These are phyloP conservation scores for Xylariaceae sp. DNA, from an alignment of 2,329 filamentous ascomycete genomes.

Conservation along the genomic window DNA sequence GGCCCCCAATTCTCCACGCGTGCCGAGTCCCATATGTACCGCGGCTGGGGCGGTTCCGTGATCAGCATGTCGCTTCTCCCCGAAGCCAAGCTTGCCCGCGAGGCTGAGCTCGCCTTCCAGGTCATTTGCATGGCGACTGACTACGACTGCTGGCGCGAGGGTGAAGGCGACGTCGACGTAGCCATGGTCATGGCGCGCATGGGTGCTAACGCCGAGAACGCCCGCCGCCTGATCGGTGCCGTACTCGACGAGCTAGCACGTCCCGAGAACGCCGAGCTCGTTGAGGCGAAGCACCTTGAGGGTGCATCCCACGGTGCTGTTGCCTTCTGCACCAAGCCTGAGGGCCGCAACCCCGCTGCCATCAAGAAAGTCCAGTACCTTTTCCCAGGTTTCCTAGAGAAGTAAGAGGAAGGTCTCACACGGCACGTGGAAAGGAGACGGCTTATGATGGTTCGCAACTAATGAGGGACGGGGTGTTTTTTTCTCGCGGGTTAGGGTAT, in stretches of 20 bases:
- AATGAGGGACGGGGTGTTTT: too few relatives aligned
- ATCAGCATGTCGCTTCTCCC: constrained; percentile 98
- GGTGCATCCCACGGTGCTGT: constrained; percentile 72
- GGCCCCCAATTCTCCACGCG: constrained; percentile 97
- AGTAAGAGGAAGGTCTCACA: not conserved
- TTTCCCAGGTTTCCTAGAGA: constrained; percentile 69
- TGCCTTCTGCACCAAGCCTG: constrained; percentile 73
- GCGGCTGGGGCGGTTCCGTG: constrained; percentile 83
- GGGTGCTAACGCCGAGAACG: constrained; percentile 87
- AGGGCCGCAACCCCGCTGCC: constrained; percentile 66
- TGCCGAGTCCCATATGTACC: constrained; percentile 93
- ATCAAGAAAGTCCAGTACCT: constrained; percentile 77
- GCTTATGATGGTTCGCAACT: too few relatives aligned
- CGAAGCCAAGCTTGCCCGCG: constrained; percentile 90
- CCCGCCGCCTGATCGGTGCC: constrained; percentile 74
- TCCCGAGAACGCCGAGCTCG: constrained; percentile 63
- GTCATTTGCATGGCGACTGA: constrained; percentile 99
- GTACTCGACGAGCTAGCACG: constrained; percentile 82
- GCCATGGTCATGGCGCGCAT: constrained; percentile 97
- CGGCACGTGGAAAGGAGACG: too few relatives aligned
- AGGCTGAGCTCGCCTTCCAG: constrained; percentile 94
- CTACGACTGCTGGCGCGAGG: constrained; percentile 97
- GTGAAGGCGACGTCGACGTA: constrained; percentile 64
- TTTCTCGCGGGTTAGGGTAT: not conserved
- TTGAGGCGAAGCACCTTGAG: constrained; percentile 75